Base-by-base conservation (phyloP, 2,329 filamentous ascomycete genomes). In the Trichoderma semiorbis region DNA sequence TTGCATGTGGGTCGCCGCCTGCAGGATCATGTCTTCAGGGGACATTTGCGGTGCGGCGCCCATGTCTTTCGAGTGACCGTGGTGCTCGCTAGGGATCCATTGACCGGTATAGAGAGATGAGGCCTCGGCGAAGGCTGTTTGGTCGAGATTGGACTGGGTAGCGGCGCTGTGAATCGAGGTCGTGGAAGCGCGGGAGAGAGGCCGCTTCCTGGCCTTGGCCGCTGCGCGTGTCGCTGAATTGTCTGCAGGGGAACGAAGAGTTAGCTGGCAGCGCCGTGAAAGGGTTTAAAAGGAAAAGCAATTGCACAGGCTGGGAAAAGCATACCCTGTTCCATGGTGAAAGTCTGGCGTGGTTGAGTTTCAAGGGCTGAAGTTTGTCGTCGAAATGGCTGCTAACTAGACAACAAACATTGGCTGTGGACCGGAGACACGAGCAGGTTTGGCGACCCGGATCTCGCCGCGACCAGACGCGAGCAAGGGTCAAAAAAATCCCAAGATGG, bases 1-100 rank as follows among this genome's bases (percentile, higher is more conserved):
- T 74, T 88, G 86, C 76, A 90, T 84, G 74, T 89, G 88, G 26
- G 85, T 84, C 32, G 86, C 85, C 21, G 86, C 85, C 70, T 89
- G 86, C 73, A 91, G 81, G 62, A 91, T 85, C 81, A 90, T 85
- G 72, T 89, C 88, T 75, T 90, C 89, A 28, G 87, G 81, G 3
- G 86, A 84, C 82, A 90, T 84, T 68, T 85, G 84, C 36, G 83
- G 79, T 39, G 79, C 78, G 18, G 80, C 77, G 8, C 79, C 77
- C 74, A 88, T 83, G 62, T 84, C 83, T 76, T 84, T 84, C 11
- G 81, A 76, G 68, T 85, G 84, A 65, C 75, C 76, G 74, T 85
- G 83, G 67, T 85, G 83, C 64, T 83, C 83, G 74, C 81, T 84
- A 66, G 81, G 73, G 66, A 85, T 79, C 87, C 87, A 89, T 80